Base-by-base conservation (phyloP, 208 protist species). In the Zelonia costaricensis region DNA sequence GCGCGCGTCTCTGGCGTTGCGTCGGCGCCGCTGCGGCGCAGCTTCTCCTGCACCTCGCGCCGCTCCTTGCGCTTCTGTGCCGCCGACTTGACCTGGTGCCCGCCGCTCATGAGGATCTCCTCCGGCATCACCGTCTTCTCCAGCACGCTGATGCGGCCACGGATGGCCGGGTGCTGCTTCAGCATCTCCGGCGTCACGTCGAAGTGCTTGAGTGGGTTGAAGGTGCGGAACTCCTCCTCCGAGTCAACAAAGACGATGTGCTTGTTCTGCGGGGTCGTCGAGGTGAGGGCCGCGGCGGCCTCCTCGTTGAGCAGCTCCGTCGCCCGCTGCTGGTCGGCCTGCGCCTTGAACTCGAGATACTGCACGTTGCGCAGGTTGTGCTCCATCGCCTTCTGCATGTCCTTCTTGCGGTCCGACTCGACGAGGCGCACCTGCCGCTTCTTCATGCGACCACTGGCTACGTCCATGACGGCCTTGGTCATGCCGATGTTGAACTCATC, bases 401-500 rank as follows among this genome's bases (percentile, higher is more conserved):
- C 78, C 10, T 74, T 62, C 20, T 61, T 68, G 28, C 79, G 76
- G 22, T 91, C 91, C 13, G 77, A 77, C 12, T 56, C 47, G 9
- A 61, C 42, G 22, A 78, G 62, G 31, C 61, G 63, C 20, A 31
- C 60, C 28, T 51, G 54, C 0, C 82, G 76, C 36, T 76, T 58
- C 73, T 88, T 91, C 83, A 94, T 90, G n/a, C 80, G 80, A 8
- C 91, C 91, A 8, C 75, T 89, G 3, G 84, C 84, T 23, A 91
- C 72, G 53, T 97, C 91, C 74, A 97, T 85, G 33, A 94, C 69
- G 15, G 86, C 74, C 74, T 93, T 91, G 0, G 93, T 96, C 94
- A 98, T 98, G 47, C 84, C 88, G 61, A 96, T 94, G 61, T 97
- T 74, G 61, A 96, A 98, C 74, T 98, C 94, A 81, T 98, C 92